Conservation (phyloP, 2,329 filamentous ascomycete species). For the Claviceps pusilla region DNA sequence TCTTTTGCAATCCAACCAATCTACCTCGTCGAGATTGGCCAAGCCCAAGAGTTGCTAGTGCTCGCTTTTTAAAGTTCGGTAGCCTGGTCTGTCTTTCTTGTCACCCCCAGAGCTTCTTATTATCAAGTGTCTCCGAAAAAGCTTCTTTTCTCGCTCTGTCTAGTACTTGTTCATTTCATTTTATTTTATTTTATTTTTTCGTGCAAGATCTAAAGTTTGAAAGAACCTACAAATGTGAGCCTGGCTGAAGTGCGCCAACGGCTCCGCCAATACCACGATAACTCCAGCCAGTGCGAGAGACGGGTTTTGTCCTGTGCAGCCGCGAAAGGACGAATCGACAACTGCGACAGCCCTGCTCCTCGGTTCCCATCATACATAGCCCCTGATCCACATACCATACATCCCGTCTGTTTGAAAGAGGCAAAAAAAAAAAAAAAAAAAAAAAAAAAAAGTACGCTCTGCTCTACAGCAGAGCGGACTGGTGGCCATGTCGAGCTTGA, state of each 20-base stretch:
- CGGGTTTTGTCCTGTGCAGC: background rate
- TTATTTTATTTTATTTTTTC: too few species aligned
- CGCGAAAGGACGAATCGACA: background rate
- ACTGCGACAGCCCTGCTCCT: background rate
- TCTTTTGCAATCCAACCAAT: background rate
- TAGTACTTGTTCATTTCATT: background rate
- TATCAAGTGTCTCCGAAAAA: background rate
- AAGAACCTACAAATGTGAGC: background rate
- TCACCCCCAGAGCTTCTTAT: background rate
- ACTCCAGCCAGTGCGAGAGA: background rate
- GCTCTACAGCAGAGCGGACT: conserved; percentile 1
- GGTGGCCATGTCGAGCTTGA: conserved; percentile 9
- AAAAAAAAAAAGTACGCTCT: background rate
- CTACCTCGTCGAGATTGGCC: background rate
- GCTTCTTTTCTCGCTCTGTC: background rate
- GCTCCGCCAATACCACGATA: background rate
- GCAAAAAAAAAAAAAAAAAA: too few species aligned
- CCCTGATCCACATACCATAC: background rate
- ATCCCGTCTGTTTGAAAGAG: background rate
- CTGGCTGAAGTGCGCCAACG: background rate
- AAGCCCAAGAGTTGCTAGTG: background rate
- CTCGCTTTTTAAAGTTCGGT: background rate
- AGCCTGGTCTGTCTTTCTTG: background rate
- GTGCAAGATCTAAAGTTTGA: background rate
- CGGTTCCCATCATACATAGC: background rate